These are phyloP conservation scores for Corylus americana DNA, from an alignment of 306 rosid genomes.

Conservation along the genomic window DNA sequence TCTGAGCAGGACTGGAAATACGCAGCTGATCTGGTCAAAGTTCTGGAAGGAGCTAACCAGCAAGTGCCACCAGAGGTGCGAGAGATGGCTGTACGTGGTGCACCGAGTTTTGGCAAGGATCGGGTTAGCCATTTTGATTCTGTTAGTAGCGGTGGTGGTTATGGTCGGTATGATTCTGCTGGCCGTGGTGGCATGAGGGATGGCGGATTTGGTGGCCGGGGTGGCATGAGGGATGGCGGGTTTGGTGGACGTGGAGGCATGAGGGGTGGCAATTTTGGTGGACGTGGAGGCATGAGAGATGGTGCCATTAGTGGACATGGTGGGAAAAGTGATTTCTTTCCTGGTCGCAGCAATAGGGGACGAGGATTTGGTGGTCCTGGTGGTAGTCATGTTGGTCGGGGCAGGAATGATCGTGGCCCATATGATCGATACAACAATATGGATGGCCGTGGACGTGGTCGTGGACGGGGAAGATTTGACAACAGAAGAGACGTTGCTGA, in stretches of 20 bases:
- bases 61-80: constrained; percentile 83
- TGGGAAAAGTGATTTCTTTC: constrained; percentile 77
- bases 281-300: constrained; percentile 54
- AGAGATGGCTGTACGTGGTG: constrained; percentile 82
- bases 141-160: constrained; percentile 27
- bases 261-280: constrained; percentile 69
- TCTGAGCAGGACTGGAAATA: constrained; percentile 97
- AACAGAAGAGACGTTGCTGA: constrained; percentile 58
- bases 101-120: constrained; percentile 77
- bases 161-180: constrained; percentile 57
- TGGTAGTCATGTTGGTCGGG: constrained; percentile 67
- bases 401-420: constrained; percentile 65
- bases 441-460: constrained; percentile 79
- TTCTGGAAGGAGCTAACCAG: constrained; percentile 98
- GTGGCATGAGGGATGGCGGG: constrained; percentile 51
- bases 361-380: constrained; percentile 74
- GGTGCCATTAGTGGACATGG: constrained; percentile 53
- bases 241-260: constrained; percentile 57
- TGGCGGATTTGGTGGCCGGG: constrained; percentile 61
- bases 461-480: constrained; percentile 87
- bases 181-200: constrained; percentile 60
- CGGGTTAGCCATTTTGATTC: constrained; percentile 67
- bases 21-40: constrained; percentile 86
- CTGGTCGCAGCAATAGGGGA: constrained; percentile 80
- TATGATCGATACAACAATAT: constrained; percentile 56